A percentile compares a stretch with the other conserved stretches of the same genome.
phyloP scores from a whole-genome alignment of 805 yeast species.

The Hanseniaspora meyeri region DNA sequence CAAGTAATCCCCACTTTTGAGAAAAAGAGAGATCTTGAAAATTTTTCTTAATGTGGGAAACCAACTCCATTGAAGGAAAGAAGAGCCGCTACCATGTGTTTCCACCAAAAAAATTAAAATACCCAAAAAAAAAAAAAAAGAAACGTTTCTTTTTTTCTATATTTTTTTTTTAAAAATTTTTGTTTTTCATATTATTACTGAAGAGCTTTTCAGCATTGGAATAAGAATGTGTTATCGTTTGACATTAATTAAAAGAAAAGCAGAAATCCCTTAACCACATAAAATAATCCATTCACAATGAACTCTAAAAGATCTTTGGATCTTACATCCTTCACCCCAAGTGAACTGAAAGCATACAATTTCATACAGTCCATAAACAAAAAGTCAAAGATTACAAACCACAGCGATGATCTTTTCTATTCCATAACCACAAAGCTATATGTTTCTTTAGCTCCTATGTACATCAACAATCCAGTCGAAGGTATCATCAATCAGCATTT shows the following conservation, averaged over 20 bases:
- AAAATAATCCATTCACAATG: neutral
- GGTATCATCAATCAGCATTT: constrained; percentile 83
- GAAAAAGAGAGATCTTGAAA: neutral
- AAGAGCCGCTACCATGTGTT: neutral
- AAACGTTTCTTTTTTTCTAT: neutral
- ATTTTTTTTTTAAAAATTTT: neutral
- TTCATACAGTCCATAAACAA: neutral
- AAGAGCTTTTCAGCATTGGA: too few species aligned
- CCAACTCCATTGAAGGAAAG: too few species aligned
- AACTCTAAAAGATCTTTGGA: neutral
- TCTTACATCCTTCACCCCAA: neutral
- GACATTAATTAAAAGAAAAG: too few species aligned
- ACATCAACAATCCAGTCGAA: constrained; percentile 50
- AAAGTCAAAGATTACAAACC: neutral
- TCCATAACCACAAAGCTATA: constrained; percentile 40
- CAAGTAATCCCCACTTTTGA: too few species aligned
- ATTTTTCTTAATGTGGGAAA: neutral
- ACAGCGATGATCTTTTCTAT: neutral
- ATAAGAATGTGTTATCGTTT: too few species aligned
- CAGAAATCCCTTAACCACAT: neutral
- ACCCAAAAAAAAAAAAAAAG: neutral
- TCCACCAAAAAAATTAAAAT: neutral
- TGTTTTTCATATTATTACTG: too few species aligned
- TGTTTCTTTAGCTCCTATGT: constrained; percentile 79
- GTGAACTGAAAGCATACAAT: constrained; percentile 2